phyloP scores from a whole-genome alignment of 257 asterid species.

The Penstemon newberryi region DNA sequence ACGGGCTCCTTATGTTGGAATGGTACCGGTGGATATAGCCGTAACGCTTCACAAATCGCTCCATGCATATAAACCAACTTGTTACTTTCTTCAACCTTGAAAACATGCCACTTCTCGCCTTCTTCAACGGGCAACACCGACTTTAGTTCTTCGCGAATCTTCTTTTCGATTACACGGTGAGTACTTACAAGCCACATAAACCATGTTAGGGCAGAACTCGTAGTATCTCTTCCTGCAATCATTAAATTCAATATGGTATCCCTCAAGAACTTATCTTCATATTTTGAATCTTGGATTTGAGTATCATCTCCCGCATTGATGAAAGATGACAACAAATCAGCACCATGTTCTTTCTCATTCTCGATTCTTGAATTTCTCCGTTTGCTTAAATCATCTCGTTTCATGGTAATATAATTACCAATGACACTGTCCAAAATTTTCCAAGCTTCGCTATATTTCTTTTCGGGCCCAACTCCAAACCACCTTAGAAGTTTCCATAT shows the following conservation, averaged over 20 bases:
- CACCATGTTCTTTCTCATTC: conserved; percentile 25
- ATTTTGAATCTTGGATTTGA: conserved; percentile 15
- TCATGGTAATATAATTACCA: conserved; percentile 43
- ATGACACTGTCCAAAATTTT: conserved; percentile 45
- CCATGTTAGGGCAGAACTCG: conserved; percentile 68
- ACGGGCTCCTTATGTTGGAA: conserved; percentile 47
- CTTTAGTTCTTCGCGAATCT: conserved; percentile 47
- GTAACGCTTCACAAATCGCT: conserved; percentile 45
- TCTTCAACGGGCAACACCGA: conserved; percentile 22
- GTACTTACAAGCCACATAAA: conserved; percentile 58
- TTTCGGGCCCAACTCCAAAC: conserved; percentile 48
- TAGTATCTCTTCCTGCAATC: conserved; percentile 71
- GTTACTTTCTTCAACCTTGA: conserved; percentile 37
- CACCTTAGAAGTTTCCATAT: conserved; percentile 45
- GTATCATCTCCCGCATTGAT: conserved; percentile 33
- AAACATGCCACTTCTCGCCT: conserved; percentile 33
- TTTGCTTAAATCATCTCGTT: conserved; percentile 35
- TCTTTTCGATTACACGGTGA: conserved; percentile 47
- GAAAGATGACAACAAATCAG: conserved; percentile 54
- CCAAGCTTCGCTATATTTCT: conserved; percentile 39
- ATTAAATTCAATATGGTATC: conserved; percentile 59
- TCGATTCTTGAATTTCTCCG: background rate
- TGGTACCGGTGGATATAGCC: conserved; percentile 56
- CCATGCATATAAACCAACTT: conserved; percentile 44
- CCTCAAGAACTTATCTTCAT: conserved; percentile 42